Evolutionary conservation across 2,329 filamentous ascomycete genomes (phyloP).

Genomic region (Hymenoscyphus repandus): DNA sequence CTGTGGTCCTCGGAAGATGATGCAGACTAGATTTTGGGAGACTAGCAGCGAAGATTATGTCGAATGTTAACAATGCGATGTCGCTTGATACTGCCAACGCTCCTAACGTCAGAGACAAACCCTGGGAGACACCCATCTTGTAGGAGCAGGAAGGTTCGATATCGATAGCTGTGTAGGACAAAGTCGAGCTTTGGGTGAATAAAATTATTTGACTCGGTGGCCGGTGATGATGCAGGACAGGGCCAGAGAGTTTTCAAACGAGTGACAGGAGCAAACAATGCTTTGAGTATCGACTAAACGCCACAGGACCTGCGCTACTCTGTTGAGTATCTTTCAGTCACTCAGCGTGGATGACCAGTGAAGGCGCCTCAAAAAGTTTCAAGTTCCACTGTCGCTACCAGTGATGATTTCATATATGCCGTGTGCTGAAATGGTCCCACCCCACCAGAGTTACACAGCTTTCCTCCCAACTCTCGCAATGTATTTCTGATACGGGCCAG

Average conservation of each 20-base stretch:
- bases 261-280: slow-evolving; percentile 24
- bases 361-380: slow-evolving; percentile 10
- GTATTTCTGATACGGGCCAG: slow-evolving; percentile 8
- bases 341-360: slow-evolving; percentile 10
- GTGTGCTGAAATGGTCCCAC: slow-evolving; percentile 15
- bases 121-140: slow-evolving; percentile 21
- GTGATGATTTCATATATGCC: slow-evolving; percentile 11
- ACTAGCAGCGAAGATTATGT: slow-evolving; percentile 27
- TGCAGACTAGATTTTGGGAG: slow-evolving; percentile 16
- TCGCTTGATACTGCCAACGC: slow-evolving; percentile 26
- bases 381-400: slow-evolving; percentile 18
- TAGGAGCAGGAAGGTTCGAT: not conserved
- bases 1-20: slow-evolving; percentile 13
- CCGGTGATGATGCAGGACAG: slow-evolving; percentile 1
- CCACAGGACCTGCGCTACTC: slow-evolving; percentile 5
- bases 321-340: slow-evolving; percentile 15
- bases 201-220: not conserved
- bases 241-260: slow-evolving; percentile 18
- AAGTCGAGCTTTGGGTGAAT: too few relatives aligned
- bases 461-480: slow-evolving; percentile 14
- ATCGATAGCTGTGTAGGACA: too few relatives aligned
- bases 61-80: slow-evolving; percentile 25
- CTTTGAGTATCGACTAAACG: slow-evolving; percentile 11
- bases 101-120: slow-evolving; percentile 24
- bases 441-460: slow-evolving; percentile 8